Evolutionary conservation across 768 basidiomycete genomes (phyloP).

Genomic region (Suillus luteus): DNA sequence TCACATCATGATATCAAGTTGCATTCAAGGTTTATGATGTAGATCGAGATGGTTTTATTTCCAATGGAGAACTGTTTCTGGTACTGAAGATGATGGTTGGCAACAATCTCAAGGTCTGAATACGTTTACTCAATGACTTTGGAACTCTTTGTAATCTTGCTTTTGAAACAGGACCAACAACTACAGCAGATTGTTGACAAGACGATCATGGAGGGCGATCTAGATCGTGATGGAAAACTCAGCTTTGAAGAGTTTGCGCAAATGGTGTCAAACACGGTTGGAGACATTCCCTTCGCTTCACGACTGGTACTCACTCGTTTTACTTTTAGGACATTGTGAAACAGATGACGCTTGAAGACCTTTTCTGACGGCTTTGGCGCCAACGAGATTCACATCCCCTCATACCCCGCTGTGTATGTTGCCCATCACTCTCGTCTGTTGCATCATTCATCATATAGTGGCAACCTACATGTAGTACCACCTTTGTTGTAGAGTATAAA

Average conservation of each 20-base stretch:
- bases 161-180: constrained; percentile 79
- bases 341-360: constrained; percentile 96
- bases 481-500: constrained; percentile 8
- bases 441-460: constrained; percentile 8
- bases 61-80: constrained; percentile 97
- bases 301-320: constrained; percentile 16
- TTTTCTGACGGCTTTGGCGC: constrained; percentile 40
- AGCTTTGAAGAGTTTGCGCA: constrained; percentile 95
- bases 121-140: not conserved
- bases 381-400: not conserved
- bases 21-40: constrained; percentile 99
- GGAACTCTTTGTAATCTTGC: not conserved
- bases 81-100: constrained; percentile 99
- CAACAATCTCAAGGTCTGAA: constrained; percentile 87
- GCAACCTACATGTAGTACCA: constrained; percentile 9
- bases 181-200: constrained; percentile 99
- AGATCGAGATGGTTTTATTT: constrained; percentile 96
- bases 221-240: constrained; percentile 96
- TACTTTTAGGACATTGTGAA: constrained; percentile 87
- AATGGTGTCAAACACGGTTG: constrained; percentile 95
- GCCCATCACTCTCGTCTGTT: not conserved
- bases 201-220: constrained; percentile 99
- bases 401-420: constrained; percentile 6
- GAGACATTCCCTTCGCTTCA: constrained; percentile 24
- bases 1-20: constrained; percentile 51